These are phyloP conservation scores for Klebsormidium nitens DNA, from an alignment of 139 green algal genomes.

Conservation along the genomic window DNA sequence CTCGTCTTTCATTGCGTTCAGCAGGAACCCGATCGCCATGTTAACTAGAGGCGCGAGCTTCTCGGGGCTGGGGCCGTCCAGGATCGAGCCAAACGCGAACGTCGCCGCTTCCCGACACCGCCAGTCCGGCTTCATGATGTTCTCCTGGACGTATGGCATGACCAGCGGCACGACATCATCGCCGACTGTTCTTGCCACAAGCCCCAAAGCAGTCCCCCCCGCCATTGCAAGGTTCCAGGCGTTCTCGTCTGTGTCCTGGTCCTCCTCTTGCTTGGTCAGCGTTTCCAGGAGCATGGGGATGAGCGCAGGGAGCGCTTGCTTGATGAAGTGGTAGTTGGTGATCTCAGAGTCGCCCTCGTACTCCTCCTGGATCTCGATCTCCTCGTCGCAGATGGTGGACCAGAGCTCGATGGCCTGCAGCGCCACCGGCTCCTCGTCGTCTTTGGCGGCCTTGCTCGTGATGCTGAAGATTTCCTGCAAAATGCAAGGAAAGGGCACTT, in stretches of 20 bases:
- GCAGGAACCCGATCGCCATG: conserved; percentile 54
- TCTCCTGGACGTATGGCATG: conserved; percentile 73
- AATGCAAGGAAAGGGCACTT: no score
- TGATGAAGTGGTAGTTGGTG: conserved; percentile 77
- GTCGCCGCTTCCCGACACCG: conserved; percentile 86
- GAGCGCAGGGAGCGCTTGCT: conserved; percentile 68
- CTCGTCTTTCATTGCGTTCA: conserved; percentile 63
- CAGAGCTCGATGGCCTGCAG: conserved; percentile 96
- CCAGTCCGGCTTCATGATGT: conserved; percentile 86
- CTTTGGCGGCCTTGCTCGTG: conserved; percentile 72
- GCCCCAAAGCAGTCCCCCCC: conserved; percentile 77
- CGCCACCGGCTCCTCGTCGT: conserved; percentile 85
- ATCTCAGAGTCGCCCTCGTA: conserved; percentile 51
- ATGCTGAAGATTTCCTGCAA: conserved; percentile 82
- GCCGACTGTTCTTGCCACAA: conserved; percentile 62
- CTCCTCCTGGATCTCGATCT: conserved; percentile 58
- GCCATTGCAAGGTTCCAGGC: conserved; percentile 90
- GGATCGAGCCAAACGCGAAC: conserved; percentile 91
- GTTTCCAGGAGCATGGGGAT: conserved; percentile 88
- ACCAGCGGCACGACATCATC: conserved; percentile 81
- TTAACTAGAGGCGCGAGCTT: conserved; percentile 62
- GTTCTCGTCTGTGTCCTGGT: conserved; percentile 72
- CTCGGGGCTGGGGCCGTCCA: conserved; percentile 75
- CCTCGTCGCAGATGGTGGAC: conserved; percentile 76
- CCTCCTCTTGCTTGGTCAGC: conserved; percentile 96